Base-by-base conservation (phyloP, 306 rosid species). In the Malus asiatica region DNA sequence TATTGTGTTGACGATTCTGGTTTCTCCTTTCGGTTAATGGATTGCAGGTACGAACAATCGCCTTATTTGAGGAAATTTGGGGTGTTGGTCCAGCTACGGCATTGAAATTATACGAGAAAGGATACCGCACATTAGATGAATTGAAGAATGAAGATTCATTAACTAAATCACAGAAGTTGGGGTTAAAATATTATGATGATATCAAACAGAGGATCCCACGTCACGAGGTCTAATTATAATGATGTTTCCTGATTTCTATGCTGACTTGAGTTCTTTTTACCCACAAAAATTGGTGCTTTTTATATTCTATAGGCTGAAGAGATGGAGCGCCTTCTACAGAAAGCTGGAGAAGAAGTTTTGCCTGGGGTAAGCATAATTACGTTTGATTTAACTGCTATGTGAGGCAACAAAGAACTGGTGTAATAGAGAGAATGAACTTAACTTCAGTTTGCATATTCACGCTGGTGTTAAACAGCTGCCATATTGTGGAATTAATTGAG, bases 61-160 rank as follows among this genome's bases (percentile, higher is more conserved):
- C 92, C 84, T 83, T 95, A 67, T 95, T 95, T 87, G 97, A 95
- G 55, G 95, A 95, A 88, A 91, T 92, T 61, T 95, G 98, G 98
- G 98, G 97, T 68, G 76, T 92, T 77, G 97, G 96, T 75, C 97
- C 98, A 64, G 93, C 98, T 74, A 95, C 98, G 29, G 93, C 98
- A 23, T 77, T 88, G 77, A 90, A 89, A 81, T 82, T 95, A 79
- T 95, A 88, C 38, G 98, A 92, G 83, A 95, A 92, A 87, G 96
- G 97, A 70, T 78, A 89, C 51, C 93, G 92, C 29, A 79, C 96
- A 33, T 86, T 95, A 46, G 96, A 92, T 69, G 97, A 89, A 82
- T 79, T 95, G 80, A 82, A 80, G 78, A 85, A 83, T 70, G 97
- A 93, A 46, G 84, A 82, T 71, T 87, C 92, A 0, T 89, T 95